Base-by-base conservation (phyloP, 78 protist genomes). In the slime mould (Dictyostelium discoideum) region DNA sequence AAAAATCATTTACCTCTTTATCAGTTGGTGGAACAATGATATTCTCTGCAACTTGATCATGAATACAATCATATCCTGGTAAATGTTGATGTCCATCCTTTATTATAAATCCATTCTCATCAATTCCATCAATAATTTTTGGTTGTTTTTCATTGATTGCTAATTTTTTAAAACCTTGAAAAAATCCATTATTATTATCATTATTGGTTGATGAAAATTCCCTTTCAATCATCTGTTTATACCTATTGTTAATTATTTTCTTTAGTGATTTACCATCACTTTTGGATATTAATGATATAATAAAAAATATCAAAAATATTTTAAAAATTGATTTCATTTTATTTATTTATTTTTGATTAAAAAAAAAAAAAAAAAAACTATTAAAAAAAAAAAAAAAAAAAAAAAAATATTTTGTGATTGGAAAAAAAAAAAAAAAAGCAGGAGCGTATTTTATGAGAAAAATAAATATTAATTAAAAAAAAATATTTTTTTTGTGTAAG, bases 31-130 rank as follows among this genome's bases (percentile, higher is more conserved):
- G 29, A 14, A 3, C 32, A 10, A 18, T 32, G 11, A 29, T 14
- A 29, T 32, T 72, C 13, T 72, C 40, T 14, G 79, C 79, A 14
- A 42, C 8, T 40, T 22, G 29, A 78, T 78, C 84, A 42, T 78
- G 84, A 42, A 42, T 29, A 42, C 84, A 78, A 5, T 78, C 26
- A 78, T 78, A 78, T 22, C 40, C 26, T 18, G 84, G 84, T 78
- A 44, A 80, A 32, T 24, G 46, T 42, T 72, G 42, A 72, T 65
- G 74, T 65, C 74, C 74, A n/a, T 65, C 37, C 9, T 65, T 22
- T n/a, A 22, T n/a, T n/a, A n/a, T n/a, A 7, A 24, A 65, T n/a
- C 74, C 29, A 63, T 18, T 63, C n/a, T 18, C 29, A 63, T 63
- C 73, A n/a, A n/a, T 10, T 5, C 29, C 73, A 65, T 65, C 74